Percentiles rank a stretch among this genome's conserved stretches.
phyloP scores from a whole-genome alignment of 257 asterid species.

The Solanum virginianum region DNA sequence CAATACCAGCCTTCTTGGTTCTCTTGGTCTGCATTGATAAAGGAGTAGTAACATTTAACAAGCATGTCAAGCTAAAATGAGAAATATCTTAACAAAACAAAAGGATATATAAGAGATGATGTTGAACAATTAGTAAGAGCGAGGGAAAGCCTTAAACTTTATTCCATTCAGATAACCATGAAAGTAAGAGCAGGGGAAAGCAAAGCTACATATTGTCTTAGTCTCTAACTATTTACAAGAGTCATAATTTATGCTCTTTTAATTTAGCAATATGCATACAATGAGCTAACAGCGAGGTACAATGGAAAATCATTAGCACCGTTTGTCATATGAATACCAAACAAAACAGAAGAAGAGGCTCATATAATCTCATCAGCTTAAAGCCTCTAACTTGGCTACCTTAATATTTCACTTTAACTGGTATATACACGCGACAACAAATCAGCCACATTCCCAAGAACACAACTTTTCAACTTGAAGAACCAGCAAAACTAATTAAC shows the following conservation, averaged over 20 bases:
- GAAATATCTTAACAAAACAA: too few species aligned
- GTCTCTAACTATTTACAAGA: not conserved
- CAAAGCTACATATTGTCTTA: not conserved
- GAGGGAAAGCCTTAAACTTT: not conserved
- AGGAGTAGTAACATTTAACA: not conserved
- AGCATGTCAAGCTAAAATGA: not conserved
- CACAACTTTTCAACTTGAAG: not conserved
- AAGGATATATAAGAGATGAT: not conserved
- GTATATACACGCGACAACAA: not conserved
- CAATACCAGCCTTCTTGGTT: constrained; percentile 58
- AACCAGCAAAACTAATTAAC: not conserved
- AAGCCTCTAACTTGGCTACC: not conserved
- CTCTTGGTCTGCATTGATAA: constrained; percentile 35
- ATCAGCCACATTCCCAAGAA: not conserved
- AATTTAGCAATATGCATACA: not conserved
- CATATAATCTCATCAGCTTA: not conserved
- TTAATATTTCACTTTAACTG: not conserved
- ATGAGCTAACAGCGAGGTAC: not conserved
- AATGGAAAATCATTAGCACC: not conserved
- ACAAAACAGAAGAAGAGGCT: not conserved
- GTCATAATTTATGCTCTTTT: not conserved
- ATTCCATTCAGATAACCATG: not conserved
- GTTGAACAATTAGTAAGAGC: not conserved
- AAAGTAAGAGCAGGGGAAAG: not conserved
- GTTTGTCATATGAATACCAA: not conserved